A percentile compares a stretch with the other conserved stretches of the same genome.
Evolutionary conservation across 495 filamentous ascomycete species (phyloP).

Genomic region (Aspergillus coremiiformis): DNA sequence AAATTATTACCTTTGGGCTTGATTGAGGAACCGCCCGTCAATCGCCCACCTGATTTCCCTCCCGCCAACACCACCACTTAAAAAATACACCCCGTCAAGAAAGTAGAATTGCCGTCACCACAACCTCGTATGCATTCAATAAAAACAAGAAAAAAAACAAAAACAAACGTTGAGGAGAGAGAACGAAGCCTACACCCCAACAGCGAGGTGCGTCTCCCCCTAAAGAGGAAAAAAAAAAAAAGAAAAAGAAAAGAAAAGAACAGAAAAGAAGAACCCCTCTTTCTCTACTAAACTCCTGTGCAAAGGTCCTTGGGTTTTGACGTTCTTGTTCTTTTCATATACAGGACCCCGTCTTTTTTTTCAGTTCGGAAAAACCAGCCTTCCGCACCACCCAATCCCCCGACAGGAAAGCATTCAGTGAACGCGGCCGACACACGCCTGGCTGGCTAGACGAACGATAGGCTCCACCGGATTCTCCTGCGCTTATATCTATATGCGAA

Average conservation of each 20-base stretch:
- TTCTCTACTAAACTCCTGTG: background rate
- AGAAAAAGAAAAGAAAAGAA: background rate
- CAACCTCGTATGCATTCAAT: background rate
- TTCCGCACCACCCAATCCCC: slow-evolving; percentile 27
- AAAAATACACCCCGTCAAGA: background rate
- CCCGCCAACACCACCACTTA: background rate
- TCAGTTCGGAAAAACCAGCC: slow-evolving; percentile 34
- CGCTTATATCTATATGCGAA: slow-evolving; percentile 11
- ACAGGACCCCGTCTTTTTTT: slow-evolving; percentile 6
- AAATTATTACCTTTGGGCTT: background rate
- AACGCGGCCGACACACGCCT: slow-evolving; percentile 28
- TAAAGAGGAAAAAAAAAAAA: background rate
- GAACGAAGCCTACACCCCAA: background rate
- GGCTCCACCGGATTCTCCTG: slow-evolving; percentile 15
- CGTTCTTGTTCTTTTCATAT: slow-evolving; percentile 18
- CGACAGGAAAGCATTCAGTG: slow-evolving; percentile 25
- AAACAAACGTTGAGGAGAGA: background rate
- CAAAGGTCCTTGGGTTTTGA: background rate
- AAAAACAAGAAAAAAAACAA: background rate
- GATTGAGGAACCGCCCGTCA: background rate
- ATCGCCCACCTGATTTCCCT: slow-evolving; percentile 6
- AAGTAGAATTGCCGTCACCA: background rate
- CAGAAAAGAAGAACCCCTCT: background rate
- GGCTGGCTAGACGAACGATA: slow-evolving; percentile 11
- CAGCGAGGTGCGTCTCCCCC: slow-evolving; percentile 4